Conservation (phyloP, 305 asterid species). For the Solanum hybrid region DNA sequence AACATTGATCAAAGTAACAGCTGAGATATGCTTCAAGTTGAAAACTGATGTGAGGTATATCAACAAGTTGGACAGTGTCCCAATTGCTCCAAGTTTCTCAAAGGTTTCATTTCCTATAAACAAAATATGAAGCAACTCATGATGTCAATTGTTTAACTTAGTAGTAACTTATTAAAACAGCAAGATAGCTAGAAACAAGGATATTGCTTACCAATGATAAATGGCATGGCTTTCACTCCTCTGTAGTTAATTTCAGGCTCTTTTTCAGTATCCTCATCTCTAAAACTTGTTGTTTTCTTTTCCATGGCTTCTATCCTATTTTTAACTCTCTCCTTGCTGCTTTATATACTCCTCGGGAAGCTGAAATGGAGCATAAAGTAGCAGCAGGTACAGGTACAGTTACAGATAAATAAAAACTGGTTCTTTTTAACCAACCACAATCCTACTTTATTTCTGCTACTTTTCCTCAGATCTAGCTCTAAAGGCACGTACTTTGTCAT, state of each 20-base stretch:
- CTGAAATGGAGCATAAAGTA: background rate
- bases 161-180: background rate
- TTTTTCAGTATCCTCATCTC: background rate
- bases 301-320: slow-evolving; percentile 15
- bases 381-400: background rate
- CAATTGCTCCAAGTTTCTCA: slow-evolving; percentile 79
- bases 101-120: slow-evolving; percentile 68
- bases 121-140: background rate
- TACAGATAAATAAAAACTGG: background rate
- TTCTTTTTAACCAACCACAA: background rate
- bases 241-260: slow-evolving; percentile 34
- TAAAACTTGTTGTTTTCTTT: background rate
- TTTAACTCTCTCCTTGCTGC: background rate
- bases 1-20: slow-evolving; percentile 40
- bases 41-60: slow-evolving; percentile 63
- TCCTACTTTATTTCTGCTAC: background rate
- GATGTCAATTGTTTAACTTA: background rate
- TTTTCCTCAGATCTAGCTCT: background rate
- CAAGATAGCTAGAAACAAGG: background rate
- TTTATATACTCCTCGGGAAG: background rate
- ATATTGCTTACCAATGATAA: slow-evolving; percentile 35
- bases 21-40: slow-evolving; percentile 45
- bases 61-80: slow-evolving; percentile 47
- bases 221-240: slow-evolving; percentile 66
- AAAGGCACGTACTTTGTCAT: background rate